Conservation (phyloP, 2,329 filamentous ascomycete species). For the Diplodia seriata region DNA sequence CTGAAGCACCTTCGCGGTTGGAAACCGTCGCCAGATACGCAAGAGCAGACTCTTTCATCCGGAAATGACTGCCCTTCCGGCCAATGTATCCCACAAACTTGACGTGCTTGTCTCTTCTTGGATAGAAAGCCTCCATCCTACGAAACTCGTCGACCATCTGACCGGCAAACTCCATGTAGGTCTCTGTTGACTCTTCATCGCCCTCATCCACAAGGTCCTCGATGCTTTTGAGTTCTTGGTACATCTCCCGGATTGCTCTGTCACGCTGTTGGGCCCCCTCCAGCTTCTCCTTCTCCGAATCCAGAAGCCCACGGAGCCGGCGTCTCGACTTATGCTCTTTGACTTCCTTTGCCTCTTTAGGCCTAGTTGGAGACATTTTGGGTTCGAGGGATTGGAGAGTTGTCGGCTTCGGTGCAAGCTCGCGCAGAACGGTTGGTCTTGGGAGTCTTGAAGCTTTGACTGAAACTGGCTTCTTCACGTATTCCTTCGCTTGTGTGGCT, state of each 20-base stretch:
- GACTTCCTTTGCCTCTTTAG: conserved; percentile 13
- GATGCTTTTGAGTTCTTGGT: conserved; percentile 55
- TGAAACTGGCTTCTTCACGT: neutral
- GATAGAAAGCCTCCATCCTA: conserved; percentile 66
- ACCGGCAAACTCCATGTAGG: conserved; percentile 66
- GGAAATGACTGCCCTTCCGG: conserved; percentile 37
- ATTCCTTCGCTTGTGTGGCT: conserved; percentile 8
- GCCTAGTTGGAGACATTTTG: conserved; percentile 1
- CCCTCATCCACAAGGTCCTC: conserved; percentile 54
- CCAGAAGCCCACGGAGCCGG: conserved; percentile 29
- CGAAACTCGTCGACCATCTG: conserved; percentile 67
- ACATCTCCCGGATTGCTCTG: conserved; percentile 49
- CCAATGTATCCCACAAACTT: conserved; percentile 46
- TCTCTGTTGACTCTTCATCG: conserved; percentile 57
- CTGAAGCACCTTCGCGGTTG: conserved; percentile 49
- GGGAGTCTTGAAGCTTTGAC: neutral
- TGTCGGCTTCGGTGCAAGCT: conserved; percentile 25
- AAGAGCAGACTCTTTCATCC: conserved; percentile 28
- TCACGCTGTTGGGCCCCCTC: conserved; percentile 43
- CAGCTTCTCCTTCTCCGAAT: conserved; percentile 25
- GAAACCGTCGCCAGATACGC: conserved; percentile 31
- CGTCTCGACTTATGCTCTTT: conserved; percentile 22
- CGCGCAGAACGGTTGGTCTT: conserved; percentile 7
- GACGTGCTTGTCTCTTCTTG: conserved; percentile 56
- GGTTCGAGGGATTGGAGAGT: conserved; percentile 28